Percentiles rank a stretch among this genome's conserved stretches.
Conservation (phyloP, 1,284 basidiomycete species). For the Bjerkandera adusta region DNA sequence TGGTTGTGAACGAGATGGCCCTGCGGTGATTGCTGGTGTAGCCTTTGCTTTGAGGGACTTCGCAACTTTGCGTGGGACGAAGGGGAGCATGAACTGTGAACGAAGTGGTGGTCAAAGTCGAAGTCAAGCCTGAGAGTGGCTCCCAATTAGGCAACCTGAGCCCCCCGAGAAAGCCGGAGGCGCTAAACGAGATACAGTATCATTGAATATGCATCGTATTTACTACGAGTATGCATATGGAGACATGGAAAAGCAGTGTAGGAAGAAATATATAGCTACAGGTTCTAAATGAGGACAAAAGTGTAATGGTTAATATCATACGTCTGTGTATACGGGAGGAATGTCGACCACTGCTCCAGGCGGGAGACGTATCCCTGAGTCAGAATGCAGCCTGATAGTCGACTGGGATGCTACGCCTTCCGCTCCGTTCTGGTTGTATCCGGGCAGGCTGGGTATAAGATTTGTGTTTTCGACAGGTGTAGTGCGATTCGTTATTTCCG, state of each 20-base stretch:
- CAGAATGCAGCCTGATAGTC: constrained; percentile 4
- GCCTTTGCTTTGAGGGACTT: constrained; percentile 4
- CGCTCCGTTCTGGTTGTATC: not conserved
- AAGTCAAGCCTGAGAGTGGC: too few relatives aligned
- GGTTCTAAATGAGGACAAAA: constrained; percentile 11
- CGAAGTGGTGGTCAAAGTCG: not conserved
- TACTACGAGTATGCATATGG: too few relatives aligned
- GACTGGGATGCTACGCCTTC: not conserved
- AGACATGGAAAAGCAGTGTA: too few relatives aligned
- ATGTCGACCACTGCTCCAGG: constrained; percentile 10
- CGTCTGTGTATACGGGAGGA: constrained; percentile 11
- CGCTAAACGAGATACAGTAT: too few relatives aligned
- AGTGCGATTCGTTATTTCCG: not conserved
- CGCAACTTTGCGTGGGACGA: constrained; percentile 28
- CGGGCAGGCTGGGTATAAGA: not conserved
- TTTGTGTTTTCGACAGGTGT: not conserved
- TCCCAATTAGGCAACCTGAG: too few relatives aligned
- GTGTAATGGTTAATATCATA: constrained; percentile 9
- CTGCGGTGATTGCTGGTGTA: not conserved
- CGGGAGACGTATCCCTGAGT: constrained; percentile 11
- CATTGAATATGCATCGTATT: too few relatives aligned
- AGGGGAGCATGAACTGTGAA: constrained; percentile 23
- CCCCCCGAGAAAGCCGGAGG: too few relatives aligned
- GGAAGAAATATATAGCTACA: too few relatives aligned
- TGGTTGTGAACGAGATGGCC: not conserved